Conservation (phyloP, 805 yeast genomes). For the Candida cerambycidarum region DNA sequence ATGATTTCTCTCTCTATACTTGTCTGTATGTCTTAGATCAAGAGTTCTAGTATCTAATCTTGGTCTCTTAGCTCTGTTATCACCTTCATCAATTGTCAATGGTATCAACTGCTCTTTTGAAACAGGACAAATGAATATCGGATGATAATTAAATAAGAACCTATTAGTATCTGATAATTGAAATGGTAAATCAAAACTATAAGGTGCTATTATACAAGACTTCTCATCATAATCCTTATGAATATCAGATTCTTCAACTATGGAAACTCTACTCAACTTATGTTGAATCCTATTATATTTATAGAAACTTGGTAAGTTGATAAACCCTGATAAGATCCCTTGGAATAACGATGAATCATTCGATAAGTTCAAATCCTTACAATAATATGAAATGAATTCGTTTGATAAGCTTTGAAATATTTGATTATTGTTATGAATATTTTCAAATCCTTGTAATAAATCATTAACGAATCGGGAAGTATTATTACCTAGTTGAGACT, state of each 20-base stretch:
- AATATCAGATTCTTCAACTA: background rate
- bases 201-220: slow-evolving; percentile 19
- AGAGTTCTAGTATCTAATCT: slow-evolving; percentile 10
- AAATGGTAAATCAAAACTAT: slow-evolving; percentile 38
- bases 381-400: slow-evolving; percentile 41
- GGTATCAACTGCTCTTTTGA: slow-evolving; percentile 45
- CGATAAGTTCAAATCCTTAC: slow-evolving; percentile 36
- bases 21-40: background rate
- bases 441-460: slow-evolving; percentile 29
- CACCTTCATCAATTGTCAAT: slow-evolving; percentile 20
- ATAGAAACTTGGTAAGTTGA: slow-evolving; percentile 43
- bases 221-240: background rate
- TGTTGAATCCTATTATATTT: slow-evolving; percentile 39
- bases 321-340: slow-evolving; percentile 38
- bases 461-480: slow-evolving; percentile 33
- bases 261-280: slow-evolving; percentile 21
- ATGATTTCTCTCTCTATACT: slow-evolving; percentile 14
- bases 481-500: slow-evolving; percentile 12
- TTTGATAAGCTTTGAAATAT: slow-evolving; percentile 37
- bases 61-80: slow-evolving; percentile 20
- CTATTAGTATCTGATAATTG: slow-evolving; percentile 40
- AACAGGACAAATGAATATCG: slow-evolving; percentile 47
- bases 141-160: slow-evolving; percentile 42
- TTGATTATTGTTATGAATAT: slow-evolving; percentile 26
- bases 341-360: slow-evolving; percentile 44